Percentiles rank a stretch among this genome's conserved stretches.
phyloP scores from a whole-genome alignment of 352 stramenopile species.

The Pythium rhizo-oryzae region DNA sequence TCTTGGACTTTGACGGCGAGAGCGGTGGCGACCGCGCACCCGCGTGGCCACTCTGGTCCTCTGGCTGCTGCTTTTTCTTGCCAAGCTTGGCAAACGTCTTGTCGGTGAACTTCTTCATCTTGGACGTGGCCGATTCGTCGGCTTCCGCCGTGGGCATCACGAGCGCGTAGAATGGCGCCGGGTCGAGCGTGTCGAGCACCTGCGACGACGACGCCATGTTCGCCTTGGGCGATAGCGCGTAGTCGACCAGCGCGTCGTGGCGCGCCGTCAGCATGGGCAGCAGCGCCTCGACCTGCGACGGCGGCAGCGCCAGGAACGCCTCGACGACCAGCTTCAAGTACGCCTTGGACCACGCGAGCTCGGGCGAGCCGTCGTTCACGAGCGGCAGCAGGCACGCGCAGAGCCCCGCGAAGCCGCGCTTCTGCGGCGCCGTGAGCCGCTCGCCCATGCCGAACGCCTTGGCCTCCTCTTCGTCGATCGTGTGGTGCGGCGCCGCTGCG shows the following conservation, averaged over 20 bases:
- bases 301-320: conserved; percentile 54
- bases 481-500: not conserved
- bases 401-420: conserved; percentile 68
- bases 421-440: conserved; percentile 52
- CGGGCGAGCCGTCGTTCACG: conserved; percentile 66
- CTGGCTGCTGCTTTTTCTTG: conserved; percentile 35
- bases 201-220: not conserved
- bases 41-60: conserved; percentile 26
- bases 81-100: conserved; percentile 26
- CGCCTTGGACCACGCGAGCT: conserved; percentile 56
- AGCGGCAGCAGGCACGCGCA: conserved; percentile 66
- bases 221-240: conserved; percentile 11
- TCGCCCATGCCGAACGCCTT: conserved; percentile 32
- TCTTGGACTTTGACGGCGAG: conserved; percentile 9
- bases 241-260: conserved; percentile 31
- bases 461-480: conserved; percentile 25
- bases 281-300: conserved; percentile 62
- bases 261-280: conserved; percentile 66
- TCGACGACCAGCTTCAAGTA: conserved; percentile 73
- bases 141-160: conserved; percentile 35
- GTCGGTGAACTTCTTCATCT: conserved; percentile 30
- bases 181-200: conserved; percentile 43
- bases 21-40: conserved; percentile 1
- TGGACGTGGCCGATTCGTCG: conserved; percentile 1
- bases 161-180: conserved; percentile 61